phyloP scores from a whole-genome alignment of 2,329 filamentous ascomycete genomes.

The Sordariomycetes sp. region DNA sequence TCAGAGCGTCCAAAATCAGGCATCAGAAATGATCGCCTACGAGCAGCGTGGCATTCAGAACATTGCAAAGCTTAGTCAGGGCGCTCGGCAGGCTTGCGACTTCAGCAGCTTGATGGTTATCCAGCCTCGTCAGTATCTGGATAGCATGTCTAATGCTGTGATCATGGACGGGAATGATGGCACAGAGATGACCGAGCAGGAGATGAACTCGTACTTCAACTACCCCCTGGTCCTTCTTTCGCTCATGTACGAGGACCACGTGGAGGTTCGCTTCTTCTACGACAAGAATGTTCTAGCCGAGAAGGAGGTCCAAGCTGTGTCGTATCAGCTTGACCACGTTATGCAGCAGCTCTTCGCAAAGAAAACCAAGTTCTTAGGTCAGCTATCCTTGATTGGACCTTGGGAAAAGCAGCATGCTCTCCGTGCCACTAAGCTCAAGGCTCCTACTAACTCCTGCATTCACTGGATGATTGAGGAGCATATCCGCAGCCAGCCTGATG shows the following conservation, averaged over 20 bases:
- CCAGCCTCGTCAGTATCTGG: constrained; percentile 2
- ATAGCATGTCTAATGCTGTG: constrained; percentile 8
- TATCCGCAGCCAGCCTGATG: neutral
- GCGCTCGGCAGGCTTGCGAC: constrained; percentile 2
- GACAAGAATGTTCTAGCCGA: neutral
- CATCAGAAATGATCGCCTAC: constrained; percentile 9
- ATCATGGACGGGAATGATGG: neutral
- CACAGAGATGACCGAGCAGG: constrained; percentile 23
- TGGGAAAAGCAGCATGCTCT: constrained; percentile 1
- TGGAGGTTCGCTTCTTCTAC: constrained; percentile 4
- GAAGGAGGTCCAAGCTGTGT: neutral
- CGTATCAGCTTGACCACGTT: constrained; percentile 3
- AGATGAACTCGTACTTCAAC: constrained; percentile 11
- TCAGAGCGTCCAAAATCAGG: constrained; percentile 6
- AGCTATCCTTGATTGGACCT: neutral
- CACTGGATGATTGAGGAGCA: neutral
- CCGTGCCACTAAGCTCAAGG: neutral
- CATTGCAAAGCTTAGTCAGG: constrained; percentile 7
- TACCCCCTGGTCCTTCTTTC: constrained; percentile 2
- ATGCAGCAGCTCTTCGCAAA: constrained; percentile 3
- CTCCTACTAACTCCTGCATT: neutral
- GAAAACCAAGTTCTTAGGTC: neutral
- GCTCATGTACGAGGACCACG: neutral
- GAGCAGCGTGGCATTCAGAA: constrained; percentile 11
- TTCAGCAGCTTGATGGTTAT: constrained; percentile 3